Evolutionary conservation across 2,329 filamentous ascomycete species (phyloP), one percentile per base, ranked within the genome.

Genomic region (Cadophora sp.): DNA sequence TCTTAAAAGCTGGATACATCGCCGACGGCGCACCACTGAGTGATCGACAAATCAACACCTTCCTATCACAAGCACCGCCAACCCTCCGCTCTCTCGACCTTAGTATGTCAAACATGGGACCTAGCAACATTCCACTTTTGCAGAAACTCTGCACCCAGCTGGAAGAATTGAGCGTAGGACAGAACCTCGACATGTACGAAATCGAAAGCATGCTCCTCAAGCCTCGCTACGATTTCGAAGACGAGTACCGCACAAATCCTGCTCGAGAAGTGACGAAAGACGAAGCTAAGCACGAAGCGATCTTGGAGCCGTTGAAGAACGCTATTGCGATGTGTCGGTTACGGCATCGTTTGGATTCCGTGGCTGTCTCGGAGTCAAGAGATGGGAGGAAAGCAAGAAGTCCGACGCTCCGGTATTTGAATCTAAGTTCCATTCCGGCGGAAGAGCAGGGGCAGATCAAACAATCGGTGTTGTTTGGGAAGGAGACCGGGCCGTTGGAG

Each of bases 271-370:
- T 29, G 14, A 48, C 43, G 4, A 55, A 66, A 29, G 64, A 61
- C 24, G 56, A 53, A 24, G 26, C 16, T 27, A 34, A 68, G 31
- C 58, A 69, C 14, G 65, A 61, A 5, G 46, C 31, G n/a, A 60
- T 68, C 14, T 48, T 73, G 1, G 64, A 66, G 9, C 66, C 71
- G 2, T 69, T 74, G 67, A 58, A 43, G 43, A 60, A 68, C n/a
- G 70, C 73, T 3, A 58, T 74, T 37, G 69, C 73, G 3, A 61
- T 70, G 3, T 72, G 71, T 56, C 71, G 71, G 34, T 40, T 74
- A 22, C 68, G 67, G 12, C 68, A 50, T 29, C 61, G 69, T 26
- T 46, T 73, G 5, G 46, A 64, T 46, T 67, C 60, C 4, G 59
- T 68, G 1, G n/a, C n/a, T 6, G 11, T 58, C 5, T 43, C 31